Conservation (phyloP, 2,329 filamentous ascomycete species). For the Sclerotinia trifoliorum region DNA sequence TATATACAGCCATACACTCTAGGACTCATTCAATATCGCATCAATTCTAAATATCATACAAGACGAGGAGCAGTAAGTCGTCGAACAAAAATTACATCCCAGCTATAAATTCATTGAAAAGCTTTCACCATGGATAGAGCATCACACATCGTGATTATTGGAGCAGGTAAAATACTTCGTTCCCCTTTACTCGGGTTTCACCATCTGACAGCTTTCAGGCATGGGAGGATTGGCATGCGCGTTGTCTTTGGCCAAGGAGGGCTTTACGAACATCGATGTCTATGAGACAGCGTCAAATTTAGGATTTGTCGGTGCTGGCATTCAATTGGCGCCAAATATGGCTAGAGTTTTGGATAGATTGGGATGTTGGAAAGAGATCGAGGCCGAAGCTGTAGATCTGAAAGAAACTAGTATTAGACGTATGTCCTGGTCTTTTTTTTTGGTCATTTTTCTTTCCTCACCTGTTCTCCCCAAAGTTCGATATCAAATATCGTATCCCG, state of each 20-base stretch:
- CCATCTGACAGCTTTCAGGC: constrained; percentile 46
- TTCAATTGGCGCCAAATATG: constrained; percentile 82
- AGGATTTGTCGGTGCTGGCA: constrained; percentile 81
- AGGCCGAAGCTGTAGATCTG: constrained; percentile 68
- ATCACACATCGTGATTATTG: constrained; percentile 45
- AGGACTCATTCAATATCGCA: background rate
- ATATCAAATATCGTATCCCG: background rate
- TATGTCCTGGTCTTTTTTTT: constrained; percentile 40
- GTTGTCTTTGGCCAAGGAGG: constrained; percentile 71
- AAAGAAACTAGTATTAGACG: constrained; percentile 70
- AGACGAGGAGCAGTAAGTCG: background rate
- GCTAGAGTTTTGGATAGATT: constrained; percentile 70
- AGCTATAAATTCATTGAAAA: background rate
- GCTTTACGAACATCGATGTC: constrained; percentile 70
- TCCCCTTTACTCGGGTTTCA: no score
- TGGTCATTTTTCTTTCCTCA: background rate
- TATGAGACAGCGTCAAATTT: constrained; percentile 72
- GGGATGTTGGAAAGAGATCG: constrained; percentile 71
- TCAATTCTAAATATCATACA: background rate
- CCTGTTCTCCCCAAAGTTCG: background rate
- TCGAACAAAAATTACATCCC: background rate
- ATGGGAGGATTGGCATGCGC: constrained; percentile 77
- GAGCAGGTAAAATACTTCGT: constrained; percentile 46
- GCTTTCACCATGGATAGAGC: background rate
- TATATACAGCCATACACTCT: background rate